Evolutionary conservation across 306 rosid genomes (phyloP).

Genomic region (Quercus aquifolioides): DNA sequence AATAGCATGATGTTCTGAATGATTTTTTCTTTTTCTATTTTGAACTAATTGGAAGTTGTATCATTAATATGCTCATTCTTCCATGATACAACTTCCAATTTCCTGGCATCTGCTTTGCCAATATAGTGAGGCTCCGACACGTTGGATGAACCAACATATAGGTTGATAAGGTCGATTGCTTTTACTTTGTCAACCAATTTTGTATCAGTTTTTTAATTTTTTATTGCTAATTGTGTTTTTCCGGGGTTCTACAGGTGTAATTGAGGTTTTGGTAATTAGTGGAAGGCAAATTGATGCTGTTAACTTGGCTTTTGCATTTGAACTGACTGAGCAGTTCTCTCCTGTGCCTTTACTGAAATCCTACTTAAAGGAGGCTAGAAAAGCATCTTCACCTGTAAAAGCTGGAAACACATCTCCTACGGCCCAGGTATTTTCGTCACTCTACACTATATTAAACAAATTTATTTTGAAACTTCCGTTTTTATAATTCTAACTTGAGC

Average conservation of each 20-base stretch:
- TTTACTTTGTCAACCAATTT: neutral
- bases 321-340: slow-evolving; percentile 65
- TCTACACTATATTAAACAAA: neutral
- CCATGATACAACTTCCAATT: no score
- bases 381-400: slow-evolving; percentile 66
- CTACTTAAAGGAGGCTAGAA: slow-evolving; percentile 89
- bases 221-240: slow-evolving; percentile 11
- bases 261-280: slow-evolving; percentile 71
- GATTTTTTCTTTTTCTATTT: neutral
- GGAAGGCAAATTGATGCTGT: slow-evolving; percentile 98
- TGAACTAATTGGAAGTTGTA: neutral
- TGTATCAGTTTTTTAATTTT: slow-evolving; percentile 15
- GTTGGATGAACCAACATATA: neutral
- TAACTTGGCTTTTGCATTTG: slow-evolving; percentile 90
- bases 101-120: no score
- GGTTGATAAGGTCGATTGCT: neutral
- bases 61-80: neutral
- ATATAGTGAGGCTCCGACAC: neutral
- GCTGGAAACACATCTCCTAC: slow-evolving; percentile 74
- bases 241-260: slow-evolving; percentile 63
- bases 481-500: slow-evolving; percentile 17
- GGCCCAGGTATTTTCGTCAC: slow-evolving; percentile 52
- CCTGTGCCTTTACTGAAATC: slow-evolving; percentile 85
- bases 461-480: slow-evolving; percentile 1
- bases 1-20: neutral